Base-by-base conservation (phyloP, 1,284 basidiomycete species). In the Boletellus deceptivus region DNA sequence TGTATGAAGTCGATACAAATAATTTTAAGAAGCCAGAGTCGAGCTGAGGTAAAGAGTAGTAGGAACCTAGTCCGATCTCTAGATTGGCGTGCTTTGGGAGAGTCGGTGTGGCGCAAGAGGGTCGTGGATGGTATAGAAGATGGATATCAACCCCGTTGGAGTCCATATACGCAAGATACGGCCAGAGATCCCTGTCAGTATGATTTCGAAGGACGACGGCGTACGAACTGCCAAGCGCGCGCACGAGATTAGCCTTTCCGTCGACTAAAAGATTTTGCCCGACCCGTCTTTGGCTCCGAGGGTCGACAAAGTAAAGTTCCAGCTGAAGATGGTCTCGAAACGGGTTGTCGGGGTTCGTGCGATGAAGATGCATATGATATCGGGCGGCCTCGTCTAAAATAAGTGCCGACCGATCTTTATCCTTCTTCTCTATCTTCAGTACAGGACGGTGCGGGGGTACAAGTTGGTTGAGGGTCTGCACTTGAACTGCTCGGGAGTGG, bases 161-260 rank as follows among this genome's bases (percentile, higher is more conserved):
- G 52, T 77, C 73, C 71, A 78, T 75, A 61, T 72, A 76, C 4
- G 75, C 75, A 37, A 77, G 68, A 54, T 72, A 75, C 18, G 77
- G 72, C 70, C 74, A 78, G 38, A 79, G 69, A 55, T 75, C 73
- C 45, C 55, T 56, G 56, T 71, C 67, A 8, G 75, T 67, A 46
- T 67, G 56, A 50, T 78, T 78, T 55, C 67, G 66, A 31, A 78
- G 54, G 33, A 71, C 64, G 48, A 77, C 62, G 16, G 64, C 60
- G 52, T 76, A 77, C 24, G 70, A 62, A 36, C 68, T 55, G 33
- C 68, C 63, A 47, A 56, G 57, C 43, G 67, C 59, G 48, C 70
- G 68, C 37, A 67, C 57, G 27, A 76, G 61, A 38, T 74, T 60
- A 25, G 71, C 71, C 38, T 64, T 67, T 17, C 73, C 76, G 29